Base-by-base conservation (phyloP, 139 green algal genomes). In the Chlorella sp. region DNA sequence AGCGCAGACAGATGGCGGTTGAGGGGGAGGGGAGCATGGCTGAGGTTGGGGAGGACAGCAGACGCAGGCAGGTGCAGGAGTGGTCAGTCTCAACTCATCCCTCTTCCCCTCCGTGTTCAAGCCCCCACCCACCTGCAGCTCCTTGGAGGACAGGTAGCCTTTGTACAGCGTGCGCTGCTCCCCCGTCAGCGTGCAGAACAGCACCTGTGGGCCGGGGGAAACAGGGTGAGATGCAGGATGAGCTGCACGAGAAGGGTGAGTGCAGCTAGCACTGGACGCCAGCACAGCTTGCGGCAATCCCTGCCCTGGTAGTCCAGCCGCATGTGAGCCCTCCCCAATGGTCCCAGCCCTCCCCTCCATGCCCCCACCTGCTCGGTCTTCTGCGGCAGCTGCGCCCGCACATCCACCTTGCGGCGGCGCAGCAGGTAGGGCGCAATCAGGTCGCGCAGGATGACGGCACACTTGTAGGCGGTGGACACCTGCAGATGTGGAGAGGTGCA, bases 391-490 rank as follows among this genome's bases (percentile, higher is more conserved):
- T 96, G 88, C 38, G 88, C 63, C 32, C 88, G 88, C 56, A 99
- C 97, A 71, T 99, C 96, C 1, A 89, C 90, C 88, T 99, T 99
- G 81, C 94, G 88, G 30, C 97, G 88, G 47, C 97, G 91, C 85
- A 99, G 93, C 73, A 99, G 93, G 93, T 99, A 99, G 16, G 97
- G 97, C 15, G 92, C 85, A 63, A 99, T 97, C 21, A 98, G 86
- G 89, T 99, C 97, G 6, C 96, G 92, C 87, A 99, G 94, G 81
- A 98, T 90, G 30, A 99, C 92, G 12, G 97, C 97, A 88, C 96
- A 98, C 76, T 91, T 91, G 83, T 95, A 96, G 12, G 97, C 96
- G 28, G 96, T 98, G n/a, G 94, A 90, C 15, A 97, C 96, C 91
- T 95, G 90, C 11, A 38, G n/a, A 47, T n/a, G 36, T 32, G 34